A percentile compares a stretch with the other conserved stretches of the same genome.
Evolutionary conservation across 148 eudicot genomes (phyloP).

Genomic region (Talinum fruticosum): DNA sequence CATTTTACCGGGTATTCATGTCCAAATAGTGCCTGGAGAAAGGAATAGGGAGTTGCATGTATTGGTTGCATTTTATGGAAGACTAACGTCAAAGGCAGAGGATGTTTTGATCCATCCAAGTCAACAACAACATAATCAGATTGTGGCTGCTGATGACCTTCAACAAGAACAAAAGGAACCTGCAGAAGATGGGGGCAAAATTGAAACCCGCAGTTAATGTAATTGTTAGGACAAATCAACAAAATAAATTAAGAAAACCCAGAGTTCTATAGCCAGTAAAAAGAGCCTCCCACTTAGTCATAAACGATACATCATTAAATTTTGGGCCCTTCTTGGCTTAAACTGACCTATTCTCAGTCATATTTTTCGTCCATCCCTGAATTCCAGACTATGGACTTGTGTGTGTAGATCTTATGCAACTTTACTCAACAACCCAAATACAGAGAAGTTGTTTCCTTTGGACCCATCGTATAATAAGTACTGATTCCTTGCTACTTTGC

Average conservation of each 20-base stretch:
- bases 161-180: conserved; percentile 88
- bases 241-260: no score
- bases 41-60: conserved; percentile 58
- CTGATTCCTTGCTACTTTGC: no score
- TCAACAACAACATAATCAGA: conserved; percentile 61
- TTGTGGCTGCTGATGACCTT: conserved; percentile 48
- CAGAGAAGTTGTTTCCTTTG: no score
- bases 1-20: conserved; percentile 81
- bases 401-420: no score
- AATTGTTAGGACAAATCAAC: neutral
- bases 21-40: conserved; percentile 80
- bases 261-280: neutral
- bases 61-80: conserved; percentile 79
- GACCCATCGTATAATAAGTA: no score
- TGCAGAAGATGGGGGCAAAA: conserved; percentile 22
- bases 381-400: no score
- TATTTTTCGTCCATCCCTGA: neutral
- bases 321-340: neutral
- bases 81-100: conserved; percentile 74
- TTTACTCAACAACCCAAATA: no score
- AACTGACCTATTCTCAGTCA: neutral
- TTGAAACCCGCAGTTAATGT: neutral
- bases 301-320: neutral
- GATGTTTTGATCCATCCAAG: conserved; percentile 84
- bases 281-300: neutral